Base-by-base conservation (phyloP, 345 rosid genomes). In the Gossypioides kirkii region DNA sequence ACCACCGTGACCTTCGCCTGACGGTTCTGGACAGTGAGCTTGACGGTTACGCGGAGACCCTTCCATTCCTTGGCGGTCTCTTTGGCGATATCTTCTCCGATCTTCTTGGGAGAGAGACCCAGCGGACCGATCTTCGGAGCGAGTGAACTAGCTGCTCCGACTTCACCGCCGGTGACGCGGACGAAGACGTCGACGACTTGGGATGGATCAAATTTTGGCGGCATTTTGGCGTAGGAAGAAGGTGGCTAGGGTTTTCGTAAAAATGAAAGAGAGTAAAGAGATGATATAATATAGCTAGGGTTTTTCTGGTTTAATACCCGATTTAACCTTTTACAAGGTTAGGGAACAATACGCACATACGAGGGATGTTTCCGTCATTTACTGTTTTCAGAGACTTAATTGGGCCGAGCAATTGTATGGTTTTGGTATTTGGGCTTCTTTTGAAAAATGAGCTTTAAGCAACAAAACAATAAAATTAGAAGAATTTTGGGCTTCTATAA, bases 41-140 rank as follows among this genome's bases (percentile, higher is more conserved):
- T 88, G 18, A 88, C 92, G 7, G 90, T 88, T 1, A 88, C 90
- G 14, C 90, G 72, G 2, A 88, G 83, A 54, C 92, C 92, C 80
- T 86, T 88, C 92, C 92, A 88, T 64, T 88, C 92, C 78, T 86
- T 88, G 10, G 88, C 89, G 8, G 91, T 87, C 76, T 87, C 89
- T 72, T 87, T 87, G 25, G 91, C 91, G 20, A 88, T 88, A 77
- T 88, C 91, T 82, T 84, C 86, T 14, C 86, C 84, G 76, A 83
- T 83, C 55, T 83, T 83, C 65, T 80, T 83, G 4, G 86, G 86
- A 32, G 83, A 83, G 46, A 83, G 83, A 64, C 86, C 86, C 23
- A 83, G 86, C 0, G 86, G 86, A 32, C 86, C 86, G 75, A 83
- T 83, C 76, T 83, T 83, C 0, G 86, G 86, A 47, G 86, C 84